Evolutionary conservation across 2,329 filamentous ascomycete species (phyloP), one percentile per base, ranked within the genome.

Genomic region (Aspergillus oerlinghausenensis): DNA sequence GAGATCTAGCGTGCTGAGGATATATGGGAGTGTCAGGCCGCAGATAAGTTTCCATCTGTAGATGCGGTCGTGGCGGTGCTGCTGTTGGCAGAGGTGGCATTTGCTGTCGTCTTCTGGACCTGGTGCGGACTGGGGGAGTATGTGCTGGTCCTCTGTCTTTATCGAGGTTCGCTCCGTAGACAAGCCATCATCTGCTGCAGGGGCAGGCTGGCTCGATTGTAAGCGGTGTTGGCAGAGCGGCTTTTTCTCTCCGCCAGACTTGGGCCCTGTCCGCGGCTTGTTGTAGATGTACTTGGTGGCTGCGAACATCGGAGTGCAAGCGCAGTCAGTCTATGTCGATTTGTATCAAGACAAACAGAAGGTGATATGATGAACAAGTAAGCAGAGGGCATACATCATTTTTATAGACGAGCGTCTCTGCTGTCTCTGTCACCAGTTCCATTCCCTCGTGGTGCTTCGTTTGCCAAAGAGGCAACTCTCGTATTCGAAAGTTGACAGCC

Each of bases 1-100:
- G 1, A 83, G 75, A 66, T 89, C 86, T 1, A 89, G 76, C 2
- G 83, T 80, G 56, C 86, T 82, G 0, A 88, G 76, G 8, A 83
- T 79, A 64, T 83, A 88, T 0, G 86, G 86, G 2, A 84, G 72
- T 5, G 84, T 69, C 0, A 89, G 75, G 2, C 85, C 84, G 1
- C 80, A 57, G 42, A 88, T 79, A 10, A 88, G 68, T 64, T 82
- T 88, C 77, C 77, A 82, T 51, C 85, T 77, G 64, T 87, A 79
- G 48, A 71, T 72, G n/a, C 70, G 67, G 29, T 65, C 63, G 14
- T 67, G 57, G 38, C 65, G 69, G 51, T 72, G 73, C 49, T 77
- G 67, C 49, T 71, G 56, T 51, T 67, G 65, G 56, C 71, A 73
- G 23, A 55, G 17, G 4, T 40, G 40, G 50, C 62, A 64, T 19